A percentile compares a stretch with the other conserved stretches of the same genome.
phyloP scores from a whole-genome alignment of 2,329 filamentous ascomycete species.

The Pestalotiopsis sp. region DNA sequence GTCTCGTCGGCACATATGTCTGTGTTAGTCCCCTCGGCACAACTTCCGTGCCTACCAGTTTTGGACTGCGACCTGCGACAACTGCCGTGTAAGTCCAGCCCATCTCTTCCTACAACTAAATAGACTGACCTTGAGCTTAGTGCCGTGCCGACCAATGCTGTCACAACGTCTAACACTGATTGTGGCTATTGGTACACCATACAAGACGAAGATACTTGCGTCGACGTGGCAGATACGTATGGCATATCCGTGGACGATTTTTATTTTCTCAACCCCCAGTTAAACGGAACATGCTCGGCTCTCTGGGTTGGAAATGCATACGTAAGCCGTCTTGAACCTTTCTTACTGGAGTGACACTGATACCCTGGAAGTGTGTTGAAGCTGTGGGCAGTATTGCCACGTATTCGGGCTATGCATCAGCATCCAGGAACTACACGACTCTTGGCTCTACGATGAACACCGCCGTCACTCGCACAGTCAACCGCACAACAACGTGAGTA shows the following conservation, averaged over 20 bases:
- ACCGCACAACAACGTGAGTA: background rate
- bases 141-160: slow-evolving; percentile 25
- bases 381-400: slow-evolving; percentile 30
- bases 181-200: slow-evolving; percentile 5
- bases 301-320: slow-evolving; percentile 24
- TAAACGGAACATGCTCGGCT: slow-evolving; percentile 37
- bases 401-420: slow-evolving; percentile 14
- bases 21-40: slow-evolving; percentile 19
- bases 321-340: slow-evolving; percentile 13
- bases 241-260: slow-evolving; percentile 35
- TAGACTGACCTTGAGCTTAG: background rate
- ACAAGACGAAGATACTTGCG: background rate
- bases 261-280: slow-evolving; percentile 33
- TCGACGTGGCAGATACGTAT: slow-evolving; percentile 29
- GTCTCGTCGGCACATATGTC: slow-evolving; percentile 20
- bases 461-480: background rate
- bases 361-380: slow-evolving; percentile 33
- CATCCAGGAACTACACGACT: slow-evolving; percentile 4
- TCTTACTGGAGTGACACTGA: background rate
- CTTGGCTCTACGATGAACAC: background rate
- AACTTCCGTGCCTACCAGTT: background rate
- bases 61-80: background rate
- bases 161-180: background rate
- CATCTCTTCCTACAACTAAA: background rate
- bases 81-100: slow-evolving; percentile 14